These are phyloP conservation scores for Turritis glabra DNA, from an alignment of 345 rosid species.

Conservation along the genomic window DNA sequence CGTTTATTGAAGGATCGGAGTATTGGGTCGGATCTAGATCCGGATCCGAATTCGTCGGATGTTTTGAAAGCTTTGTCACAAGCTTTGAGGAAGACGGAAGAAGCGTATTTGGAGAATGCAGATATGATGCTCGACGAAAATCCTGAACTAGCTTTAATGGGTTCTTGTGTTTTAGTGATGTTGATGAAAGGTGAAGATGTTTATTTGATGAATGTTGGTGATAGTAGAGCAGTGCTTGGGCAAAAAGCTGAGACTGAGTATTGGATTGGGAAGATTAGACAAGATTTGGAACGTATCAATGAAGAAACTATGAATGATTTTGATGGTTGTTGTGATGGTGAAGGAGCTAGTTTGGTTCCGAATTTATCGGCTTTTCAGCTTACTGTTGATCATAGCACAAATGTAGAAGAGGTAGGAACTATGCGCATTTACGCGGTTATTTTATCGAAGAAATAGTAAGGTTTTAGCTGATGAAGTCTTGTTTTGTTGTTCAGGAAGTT, in stretches of 20 bases:
- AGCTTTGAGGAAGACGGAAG: conserved; percentile 89
- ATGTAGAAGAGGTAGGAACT: conserved; percentile 66
- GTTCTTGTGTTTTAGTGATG: conserved; percentile 94
- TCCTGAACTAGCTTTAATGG: conserved; percentile 95
- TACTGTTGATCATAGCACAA: conserved; percentile 86
- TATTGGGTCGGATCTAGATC: conserved; percentile 31
- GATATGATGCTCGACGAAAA: conserved; percentile 85
- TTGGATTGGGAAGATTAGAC: conserved; percentile 66
- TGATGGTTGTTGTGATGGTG: conserved; percentile 51
- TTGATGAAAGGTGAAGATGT: conserved; percentile 96
- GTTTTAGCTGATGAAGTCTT: background rate
- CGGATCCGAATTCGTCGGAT: conserved; percentile 58
- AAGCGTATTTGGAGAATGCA: conserved; percentile 70
- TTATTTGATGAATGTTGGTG: conserved; percentile 94
- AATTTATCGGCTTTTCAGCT: conserved; percentile 68
- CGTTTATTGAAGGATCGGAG: conserved; percentile 55
- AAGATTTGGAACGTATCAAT: conserved; percentile 87
- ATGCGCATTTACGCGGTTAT: background rate
- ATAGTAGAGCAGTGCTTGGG: conserved; percentile 88
- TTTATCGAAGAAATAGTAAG: background rate
- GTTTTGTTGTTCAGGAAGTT: conserved; percentile 66
- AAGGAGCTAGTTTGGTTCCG: conserved; percentile 39
- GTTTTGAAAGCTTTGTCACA: conserved; percentile 81
- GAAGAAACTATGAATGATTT: conserved; percentile 89
- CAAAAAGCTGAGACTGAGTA: conserved; percentile 70